Conservation (phyloP, 176 grass and related monocot species). For the Cenchrus americanus region DNA sequence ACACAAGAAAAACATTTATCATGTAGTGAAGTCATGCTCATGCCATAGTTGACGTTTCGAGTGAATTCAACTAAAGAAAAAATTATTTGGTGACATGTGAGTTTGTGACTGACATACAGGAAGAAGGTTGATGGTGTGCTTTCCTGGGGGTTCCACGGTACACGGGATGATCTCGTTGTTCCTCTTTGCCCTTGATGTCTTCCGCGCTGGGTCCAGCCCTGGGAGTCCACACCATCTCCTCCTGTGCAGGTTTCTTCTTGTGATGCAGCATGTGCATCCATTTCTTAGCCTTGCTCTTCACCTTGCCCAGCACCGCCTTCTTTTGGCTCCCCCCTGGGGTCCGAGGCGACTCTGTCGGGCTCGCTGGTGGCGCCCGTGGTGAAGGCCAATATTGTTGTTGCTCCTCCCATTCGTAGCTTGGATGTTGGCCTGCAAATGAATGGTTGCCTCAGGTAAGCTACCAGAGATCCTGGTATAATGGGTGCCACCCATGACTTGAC, state of each 20-base stretch:
- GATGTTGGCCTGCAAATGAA: slow-evolving; percentile 48
- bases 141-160: slow-evolving; percentile 38
- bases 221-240: slow-evolving; percentile 62
- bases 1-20: slow-evolving; percentile 12
- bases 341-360: slow-evolving; percentile 40
- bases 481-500: neutral
- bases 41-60: neutral
- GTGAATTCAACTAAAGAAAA: slow-evolving; percentile 32
- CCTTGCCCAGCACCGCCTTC: slow-evolving; percentile 64
- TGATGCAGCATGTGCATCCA: slow-evolving; percentile 72
- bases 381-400: slow-evolving; percentile 52
- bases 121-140: neutral
- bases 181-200: slow-evolving; percentile 8
- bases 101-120: slow-evolving; percentile 30
- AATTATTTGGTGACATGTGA: neutral
- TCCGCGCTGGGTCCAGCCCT: slow-evolving; percentile 40
- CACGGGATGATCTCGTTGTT: neutral
- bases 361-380: slow-evolving; percentile 50
- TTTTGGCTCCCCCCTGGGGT: slow-evolving; percentile 61
- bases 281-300: slow-evolving; percentile 79
- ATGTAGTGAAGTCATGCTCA: neutral
- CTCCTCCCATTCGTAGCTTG: slow-evolving; percentile 57
- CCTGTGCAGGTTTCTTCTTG: slow-evolving; percentile 58
- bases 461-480: neutral
- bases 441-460: neutral